phyloP scores from a whole-genome alignment of 768 basidiomycete genomes.

The Tricholoma terreum region DNA sequence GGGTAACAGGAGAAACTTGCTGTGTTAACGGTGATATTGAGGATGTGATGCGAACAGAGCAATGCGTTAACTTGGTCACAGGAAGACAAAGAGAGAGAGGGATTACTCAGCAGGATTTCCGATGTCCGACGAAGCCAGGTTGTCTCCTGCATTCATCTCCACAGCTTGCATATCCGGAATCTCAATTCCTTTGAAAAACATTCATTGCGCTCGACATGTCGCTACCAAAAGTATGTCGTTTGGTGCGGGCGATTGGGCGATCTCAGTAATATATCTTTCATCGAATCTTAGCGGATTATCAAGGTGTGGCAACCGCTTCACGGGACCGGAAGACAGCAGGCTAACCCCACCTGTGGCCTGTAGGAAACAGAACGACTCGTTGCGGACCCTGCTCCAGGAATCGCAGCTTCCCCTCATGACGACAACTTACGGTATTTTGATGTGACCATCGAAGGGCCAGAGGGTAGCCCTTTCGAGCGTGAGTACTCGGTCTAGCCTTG shows the following conservation, averaged over 20 bases:
- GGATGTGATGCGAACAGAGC: no score
- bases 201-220: slow-evolving; percentile 31
- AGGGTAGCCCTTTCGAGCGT: slow-evolving; percentile 90
- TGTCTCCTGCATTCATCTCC: slow-evolving; percentile 1
- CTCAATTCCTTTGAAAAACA: slow-evolving; percentile 7
- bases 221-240: slow-evolving; percentile 47
- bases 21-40: not conserved
- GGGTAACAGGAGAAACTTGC: not conserved
- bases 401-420: slow-evolving; percentile 92
- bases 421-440: slow-evolving; percentile 99
- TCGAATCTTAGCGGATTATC: slow-evolving; percentile 45
- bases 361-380: slow-evolving; percentile 98
- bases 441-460: slow-evolving; percentile 94
- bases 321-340: not conserved
- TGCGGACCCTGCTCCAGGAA: slow-evolving; percentile 95
- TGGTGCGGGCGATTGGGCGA: not conserved
- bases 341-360: slow-evolving; percentile 3
- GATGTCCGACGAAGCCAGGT: slow-evolving; percentile 2
- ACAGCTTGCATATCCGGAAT: slow-evolving; percentile 2
- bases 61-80: no score
- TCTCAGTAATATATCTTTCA: slow-evolving; percentile 7
- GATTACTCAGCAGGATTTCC: slow-evolving; percentile 13
- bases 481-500: slow-evolving; percentile 20
- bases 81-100: no score
- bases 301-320: slow-evolving; percentile 32